Evolutionary conservation across 2,329 filamentous ascomycete genomes (phyloP).

Genomic region (Chalaropsis ovoidea): DNA sequence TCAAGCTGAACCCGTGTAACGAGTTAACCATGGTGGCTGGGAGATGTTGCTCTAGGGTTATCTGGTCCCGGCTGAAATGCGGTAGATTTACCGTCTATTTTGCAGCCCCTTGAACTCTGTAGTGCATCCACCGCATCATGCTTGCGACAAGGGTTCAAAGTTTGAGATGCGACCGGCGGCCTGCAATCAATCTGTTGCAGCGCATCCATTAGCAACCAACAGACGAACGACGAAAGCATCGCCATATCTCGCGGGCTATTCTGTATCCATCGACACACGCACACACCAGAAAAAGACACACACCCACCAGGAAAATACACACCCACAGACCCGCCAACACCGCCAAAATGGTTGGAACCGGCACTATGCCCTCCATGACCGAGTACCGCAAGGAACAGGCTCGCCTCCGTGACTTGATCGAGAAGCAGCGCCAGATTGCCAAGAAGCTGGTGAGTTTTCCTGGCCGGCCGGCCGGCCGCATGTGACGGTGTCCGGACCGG

Average conservation of each 20-base stretch:
- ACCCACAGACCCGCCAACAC: too few relatives aligned
- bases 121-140: not conserved
- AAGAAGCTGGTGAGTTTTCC: constrained; percentile 35
- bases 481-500: not conserved
- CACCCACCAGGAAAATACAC: too few relatives aligned
- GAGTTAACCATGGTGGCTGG: constrained; percentile 17
- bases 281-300: not conserved
- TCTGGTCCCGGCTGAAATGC: not conserved
- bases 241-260: not conserved
- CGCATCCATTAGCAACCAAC: not conserved
- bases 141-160: constrained; percentile 7
- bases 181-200: not conserved
- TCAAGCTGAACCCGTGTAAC: constrained; percentile 3
- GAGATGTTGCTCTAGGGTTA: constrained; percentile 8
- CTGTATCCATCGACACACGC: not conserved
- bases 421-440: constrained; percentile 36
- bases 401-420: constrained; percentile 40
- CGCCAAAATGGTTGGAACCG: constrained; percentile 24
- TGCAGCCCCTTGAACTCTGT: not conserved
- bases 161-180: not conserved
- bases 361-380: constrained; percentile 34
- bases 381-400: constrained; percentile 44
- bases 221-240: not conserved
- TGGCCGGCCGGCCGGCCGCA: not conserved
- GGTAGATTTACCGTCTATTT: not conserved